These are phyloP conservation scores for Cryomyces minteri DNA, from an alignment of 495 filamentous ascomycete species.

Conservation along the genomic window DNA sequence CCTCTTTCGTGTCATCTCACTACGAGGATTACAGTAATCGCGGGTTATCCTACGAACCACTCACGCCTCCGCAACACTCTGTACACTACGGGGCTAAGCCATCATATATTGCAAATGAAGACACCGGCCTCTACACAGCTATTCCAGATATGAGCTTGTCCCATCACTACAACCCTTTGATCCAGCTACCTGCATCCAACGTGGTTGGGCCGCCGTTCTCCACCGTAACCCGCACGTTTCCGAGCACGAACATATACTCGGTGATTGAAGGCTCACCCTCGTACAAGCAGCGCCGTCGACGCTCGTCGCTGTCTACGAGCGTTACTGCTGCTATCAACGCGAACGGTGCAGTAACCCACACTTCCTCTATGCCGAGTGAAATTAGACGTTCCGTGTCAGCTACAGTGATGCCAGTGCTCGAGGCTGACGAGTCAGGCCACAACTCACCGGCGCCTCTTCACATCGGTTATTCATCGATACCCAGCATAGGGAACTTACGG, in stretches of 20 bases:
- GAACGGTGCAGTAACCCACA: slow-evolving; percentile 26
- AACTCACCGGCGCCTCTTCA: slow-evolving; percentile 50
- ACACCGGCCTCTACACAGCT: slow-evolving; percentile 84
- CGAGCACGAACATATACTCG: slow-evolving; percentile 68
- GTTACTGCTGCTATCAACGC: slow-evolving; percentile 41
- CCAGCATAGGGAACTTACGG: slow-evolving; percentile 64
- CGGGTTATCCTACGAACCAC: slow-evolving; percentile 86
- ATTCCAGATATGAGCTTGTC: slow-evolving; percentile 56
- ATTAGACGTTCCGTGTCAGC: slow-evolving; percentile 79
- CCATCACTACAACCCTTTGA: slow-evolving; percentile 59
- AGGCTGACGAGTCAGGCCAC: slow-evolving; percentile 53
- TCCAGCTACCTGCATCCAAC: slow-evolving; percentile 80
- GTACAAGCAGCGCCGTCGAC: slow-evolving; percentile 89
- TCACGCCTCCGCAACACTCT: slow-evolving; percentile 85
- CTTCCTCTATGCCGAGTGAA: slow-evolving; percentile 62
- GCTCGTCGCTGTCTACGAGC: slow-evolving; percentile 71
- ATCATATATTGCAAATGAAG: slow-evolving; percentile 94
- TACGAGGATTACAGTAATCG: slow-evolving; percentile 96
- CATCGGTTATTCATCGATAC: slow-evolving; percentile 30
- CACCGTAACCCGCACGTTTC: slow-evolving; percentile 45
- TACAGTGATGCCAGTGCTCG: slow-evolving; percentile 66
- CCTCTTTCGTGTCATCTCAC: slow-evolving; percentile 91
- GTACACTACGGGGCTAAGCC: slow-evolving; percentile 65
- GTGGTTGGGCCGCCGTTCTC: slow-evolving; percentile 58
- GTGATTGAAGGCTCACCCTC: slow-evolving; percentile 95